Evolutionary conservation across 164 flowering plant species (phyloP), one percentile per base, ranked within the genome.

Genomic region (Berberis vulgaris): DNA sequence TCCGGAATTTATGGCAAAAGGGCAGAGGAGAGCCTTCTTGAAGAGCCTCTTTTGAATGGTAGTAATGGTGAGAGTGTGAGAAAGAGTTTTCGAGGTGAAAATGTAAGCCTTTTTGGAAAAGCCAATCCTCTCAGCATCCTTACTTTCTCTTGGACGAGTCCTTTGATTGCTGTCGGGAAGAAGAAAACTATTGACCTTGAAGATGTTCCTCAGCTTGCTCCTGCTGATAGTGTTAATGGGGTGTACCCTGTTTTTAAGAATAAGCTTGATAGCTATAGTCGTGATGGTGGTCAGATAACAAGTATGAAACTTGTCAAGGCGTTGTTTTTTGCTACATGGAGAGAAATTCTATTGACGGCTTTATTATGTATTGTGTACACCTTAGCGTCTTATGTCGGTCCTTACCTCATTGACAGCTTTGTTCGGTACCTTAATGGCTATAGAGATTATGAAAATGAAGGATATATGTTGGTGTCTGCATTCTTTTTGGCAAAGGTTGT

Each of bases 11-110:
- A 62, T 40, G 75, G 72, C 41, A 79, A 66, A 64, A 64, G 40
- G 61, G 76, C 58, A 50, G 71, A 58, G 13, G 79, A 60, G 39
- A 45, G 49, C 50, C 54, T 39, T 55, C 77, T 82, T 66, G 64
- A 75, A 52, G 86, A 88, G 64, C 88, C 88, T 65, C 88, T 88
- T 67, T 70, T 86, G 73, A 76, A 79, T 76, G 80, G 77, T 58
- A 54, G 58, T 68, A 65, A 69, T 69, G 71, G 7, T 47, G 56
- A 26, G 26, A 26, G 57, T 41, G 57, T 62, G 58, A 64, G 73
- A 7, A 71, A 41, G n/a, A 74, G 74, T 69, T 41, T 69, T 26
- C 66, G 8, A 40, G 70, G 69, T 64, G 73, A 76, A 43, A 73
- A 66, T 67, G 80, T 77, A 2, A 79, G 78, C 47, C 91, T 86